Evolutionary conservation across 1,139 yeast genomes (phyloP), one percentile per base, ranked within the genome.

Genomic region (Geotrichum reessii): DNA sequence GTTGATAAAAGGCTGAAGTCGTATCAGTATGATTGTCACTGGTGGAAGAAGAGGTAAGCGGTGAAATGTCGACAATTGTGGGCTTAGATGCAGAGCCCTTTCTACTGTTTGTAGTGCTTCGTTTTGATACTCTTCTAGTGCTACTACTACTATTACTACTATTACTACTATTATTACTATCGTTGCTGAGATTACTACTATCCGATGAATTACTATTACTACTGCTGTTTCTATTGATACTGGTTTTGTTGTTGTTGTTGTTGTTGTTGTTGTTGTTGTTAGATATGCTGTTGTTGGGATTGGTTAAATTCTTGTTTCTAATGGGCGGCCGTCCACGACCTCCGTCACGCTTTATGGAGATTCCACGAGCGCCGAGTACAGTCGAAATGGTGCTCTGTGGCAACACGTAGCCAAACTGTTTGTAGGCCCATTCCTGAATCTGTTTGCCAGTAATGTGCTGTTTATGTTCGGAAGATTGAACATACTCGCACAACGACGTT

Each of bases 271-370:
- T 3, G 27, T 7, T 28, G 40, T 22, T 48, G 12, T 48, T 37
- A 17, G 44, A 37, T 37, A 37, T 37, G 44, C 44, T 37, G 19
- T 37, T 37, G 19, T 37, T 37, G 7, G 44, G 44, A 17, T 37
- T n/a, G 9, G 44, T 37, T 37, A 37, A 12, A 37, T 37, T 37
- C 17, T 37, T 37, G 44, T 37, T 37, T 37, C 44, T 17, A 22
- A 53, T 53, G 25, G 58, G 54, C 22, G 58, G 58, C 2, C 58
- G 28, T 14, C 58, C 58, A n/a, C 58, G 46, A 28, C 58, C 52
- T 2, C 58, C 58, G 14, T 44, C 46, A 7, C 53, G 40, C 28
- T 50, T 55, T 14, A 55, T 55, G 7, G 58, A 50, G 27, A 55
- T 55, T 7, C 58, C 58, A 11, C 48, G 25, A 8, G 54, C 50